Conservation (phyloP, 305 asterid genomes). For the Withania somnifera region DNA sequence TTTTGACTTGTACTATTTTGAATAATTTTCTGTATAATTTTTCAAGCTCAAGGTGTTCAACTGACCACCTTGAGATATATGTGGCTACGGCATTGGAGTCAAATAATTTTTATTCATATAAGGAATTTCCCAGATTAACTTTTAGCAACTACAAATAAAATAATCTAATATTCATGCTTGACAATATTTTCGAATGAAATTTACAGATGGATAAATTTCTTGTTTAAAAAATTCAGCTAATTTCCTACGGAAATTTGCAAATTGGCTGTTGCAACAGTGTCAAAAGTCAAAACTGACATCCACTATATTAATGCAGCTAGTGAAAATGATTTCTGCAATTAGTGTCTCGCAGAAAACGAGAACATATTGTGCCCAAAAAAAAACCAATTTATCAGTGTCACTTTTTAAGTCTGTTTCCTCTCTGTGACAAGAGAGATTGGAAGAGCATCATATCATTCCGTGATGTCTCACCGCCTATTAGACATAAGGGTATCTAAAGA, state of each 20-base stretch:
- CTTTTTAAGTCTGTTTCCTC: neutral
- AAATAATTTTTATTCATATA: neutral
- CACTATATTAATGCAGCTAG: neutral
- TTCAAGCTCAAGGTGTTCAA: no score
- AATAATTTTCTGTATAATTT: no score
- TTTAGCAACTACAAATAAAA: neutral
- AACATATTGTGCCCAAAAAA: neutral
- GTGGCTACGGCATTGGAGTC: no score
- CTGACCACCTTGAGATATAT: no score
- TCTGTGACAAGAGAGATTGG: neutral
- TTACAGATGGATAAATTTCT: neutral
- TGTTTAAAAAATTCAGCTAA: neutral
- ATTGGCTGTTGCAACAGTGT: neutral
- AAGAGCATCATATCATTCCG: neutral
- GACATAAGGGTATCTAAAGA: neutral
- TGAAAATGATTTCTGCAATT: neutral
- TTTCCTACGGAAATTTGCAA: neutral
- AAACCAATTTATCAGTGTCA: neutral
- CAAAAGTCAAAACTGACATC: neutral
- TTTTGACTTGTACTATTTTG: no score
- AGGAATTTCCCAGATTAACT: neutral
- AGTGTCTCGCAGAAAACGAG: neutral
- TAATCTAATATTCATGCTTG: neutral
- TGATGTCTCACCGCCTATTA: neutral
- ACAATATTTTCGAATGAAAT: neutral